These are phyloP conservation scores for Aspergillus pseudoviridinutans DNA, from an alignment of 2,329 filamentous ascomycete genomes.

Conservation along the genomic window DNA sequence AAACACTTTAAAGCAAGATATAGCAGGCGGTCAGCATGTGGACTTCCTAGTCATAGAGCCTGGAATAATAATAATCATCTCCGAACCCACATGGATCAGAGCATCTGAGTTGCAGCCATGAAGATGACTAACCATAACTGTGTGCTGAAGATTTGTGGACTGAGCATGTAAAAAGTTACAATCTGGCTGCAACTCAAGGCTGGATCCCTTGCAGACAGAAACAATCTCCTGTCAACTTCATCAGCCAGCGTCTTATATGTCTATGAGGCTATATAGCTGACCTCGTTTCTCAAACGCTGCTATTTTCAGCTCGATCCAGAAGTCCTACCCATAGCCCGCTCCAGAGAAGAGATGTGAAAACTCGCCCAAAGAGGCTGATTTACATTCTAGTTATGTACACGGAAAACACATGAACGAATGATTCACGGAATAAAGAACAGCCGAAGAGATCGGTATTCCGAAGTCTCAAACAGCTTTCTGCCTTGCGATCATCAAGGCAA, in stretches of 20 bases:
- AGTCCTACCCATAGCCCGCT: neutral
- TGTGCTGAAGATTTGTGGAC: neutral
- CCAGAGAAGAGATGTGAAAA: neutral
- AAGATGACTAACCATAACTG: neutral
- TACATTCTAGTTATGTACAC: neutral
- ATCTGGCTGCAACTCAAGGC: neutral
- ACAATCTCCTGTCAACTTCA: neutral
- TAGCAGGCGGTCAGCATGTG: neutral
- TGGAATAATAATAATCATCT: neutral
- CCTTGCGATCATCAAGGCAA: neutral
- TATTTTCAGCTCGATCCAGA: neutral
- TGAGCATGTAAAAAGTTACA: neutral
- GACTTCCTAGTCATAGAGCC: neutral
- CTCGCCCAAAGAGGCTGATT: neutral
- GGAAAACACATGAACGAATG: neutral
- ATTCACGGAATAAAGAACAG: neutral
- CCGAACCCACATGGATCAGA: neutral
- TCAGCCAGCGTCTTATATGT: neutral
- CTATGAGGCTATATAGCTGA: neutral
- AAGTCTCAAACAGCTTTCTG: neutral
- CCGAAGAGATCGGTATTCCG: neutral
- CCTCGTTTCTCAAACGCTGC: neutral
- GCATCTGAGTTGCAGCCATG: neutral
- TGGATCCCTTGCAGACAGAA: neutral
- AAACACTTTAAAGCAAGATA: neutral